These are phyloP conservation scores for Zygosaccharomyces pseudobailii DNA, from an alignment of 1,139 yeast genomes.

Conservation along the genomic window DNA sequence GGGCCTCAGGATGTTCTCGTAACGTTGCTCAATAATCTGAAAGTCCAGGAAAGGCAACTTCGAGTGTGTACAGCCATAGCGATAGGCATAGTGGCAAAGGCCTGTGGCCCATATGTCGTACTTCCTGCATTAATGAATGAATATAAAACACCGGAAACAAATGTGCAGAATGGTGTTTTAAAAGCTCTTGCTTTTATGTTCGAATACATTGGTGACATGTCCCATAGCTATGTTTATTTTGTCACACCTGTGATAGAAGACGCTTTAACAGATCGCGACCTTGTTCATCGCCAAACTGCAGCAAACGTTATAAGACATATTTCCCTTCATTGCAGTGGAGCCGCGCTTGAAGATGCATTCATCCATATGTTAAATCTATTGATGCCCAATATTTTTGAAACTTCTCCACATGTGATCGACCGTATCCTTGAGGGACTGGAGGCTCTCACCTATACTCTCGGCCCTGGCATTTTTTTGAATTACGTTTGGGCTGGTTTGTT, in stretches of 20 bases:
- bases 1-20: conserved; percentile 96
- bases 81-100: conserved; percentile 92
- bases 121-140: conserved; percentile 97
- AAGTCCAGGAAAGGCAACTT: conserved; percentile 92
- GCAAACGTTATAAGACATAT: conserved; percentile 82
- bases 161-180: conserved; percentile 92
- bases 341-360: conserved; percentile 70
- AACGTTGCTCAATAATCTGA: conserved; percentile 73
- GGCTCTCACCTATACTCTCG: conserved; percentile 66
- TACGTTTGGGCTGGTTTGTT: conserved; percentile 86
- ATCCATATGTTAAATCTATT: conserved; percentile 70
- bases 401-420: conserved; percentile 89
- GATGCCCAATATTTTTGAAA: conserved; percentile 82
- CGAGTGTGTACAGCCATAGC: conserved; percentile 99
- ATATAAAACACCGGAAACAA: conserved; percentile 85
- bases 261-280: conserved; percentile 86
- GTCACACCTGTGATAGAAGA: conserved; percentile 80
- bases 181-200: conserved; percentile 91
- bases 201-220: conserved; percentile 83
- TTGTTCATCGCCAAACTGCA: conserved; percentile 93
- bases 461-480: conserved; percentile 68
- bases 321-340: conserved; percentile 74
- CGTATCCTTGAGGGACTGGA: conserved; percentile 80
- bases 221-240: conserved; percentile 79
- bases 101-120: conserved; percentile 90